Conservation (phyloP, 1,139 yeast genomes). For the Kodamaea ohmeri region DNA sequence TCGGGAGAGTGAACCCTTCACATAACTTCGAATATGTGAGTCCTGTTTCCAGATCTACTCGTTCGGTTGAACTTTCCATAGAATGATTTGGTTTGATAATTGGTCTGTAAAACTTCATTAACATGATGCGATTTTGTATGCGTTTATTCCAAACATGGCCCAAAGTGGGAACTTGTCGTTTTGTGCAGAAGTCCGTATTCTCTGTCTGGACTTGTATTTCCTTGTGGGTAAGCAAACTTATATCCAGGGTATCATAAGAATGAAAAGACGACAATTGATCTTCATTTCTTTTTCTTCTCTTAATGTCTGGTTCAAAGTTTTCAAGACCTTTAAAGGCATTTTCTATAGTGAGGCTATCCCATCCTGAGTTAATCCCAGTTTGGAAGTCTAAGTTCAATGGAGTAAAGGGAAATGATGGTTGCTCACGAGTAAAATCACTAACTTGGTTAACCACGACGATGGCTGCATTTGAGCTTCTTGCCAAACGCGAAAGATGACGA, state of each 20-base stretch:
- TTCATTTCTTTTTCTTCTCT: not conserved
- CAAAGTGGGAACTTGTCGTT: conserved; percentile 35
- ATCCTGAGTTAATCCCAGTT: conserved; percentile 70
- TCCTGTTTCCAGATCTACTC: conserved; percentile 16
- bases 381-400: conserved; percentile 64
- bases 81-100: conserved; percentile 8
- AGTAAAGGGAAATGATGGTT: conserved; percentile 22
- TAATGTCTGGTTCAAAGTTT: not conserved
- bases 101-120: conserved; percentile 37
- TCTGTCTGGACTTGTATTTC: not conserved
- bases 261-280: not conserved
- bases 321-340: conserved; percentile 9
- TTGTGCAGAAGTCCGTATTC: conserved; percentile 15
- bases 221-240: not conserved
- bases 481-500: conserved; percentile 49
- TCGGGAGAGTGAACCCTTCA: conserved; percentile 15
- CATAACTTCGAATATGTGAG: conserved; percentile 17
- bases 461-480: conserved; percentile 51
- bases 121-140: conserved; percentile 29
- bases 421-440: conserved; percentile 45
- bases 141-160: conserved; percentile 43
- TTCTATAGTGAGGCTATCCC: conserved; percentile 50
- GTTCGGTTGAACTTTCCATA: not conserved
- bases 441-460: conserved; percentile 81
- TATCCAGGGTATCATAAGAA: not conserved